Evolutionary conservation across 2,329 filamentous ascomycete genomes (phyloP).

Genomic region (Ceratocystis diversiconidia): DNA sequence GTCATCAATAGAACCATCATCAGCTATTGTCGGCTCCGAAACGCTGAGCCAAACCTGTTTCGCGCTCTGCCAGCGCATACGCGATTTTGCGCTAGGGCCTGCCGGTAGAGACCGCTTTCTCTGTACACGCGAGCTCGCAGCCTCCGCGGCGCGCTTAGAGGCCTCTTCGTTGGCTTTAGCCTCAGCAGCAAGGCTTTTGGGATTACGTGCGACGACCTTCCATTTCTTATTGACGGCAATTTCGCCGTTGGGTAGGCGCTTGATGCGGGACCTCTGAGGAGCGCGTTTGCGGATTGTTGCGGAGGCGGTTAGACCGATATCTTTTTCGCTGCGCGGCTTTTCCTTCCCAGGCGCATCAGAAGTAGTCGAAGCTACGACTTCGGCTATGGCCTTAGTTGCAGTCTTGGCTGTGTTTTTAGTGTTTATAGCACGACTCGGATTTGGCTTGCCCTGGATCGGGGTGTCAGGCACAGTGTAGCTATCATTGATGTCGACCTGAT

Average conservation of each 20-base stretch:
- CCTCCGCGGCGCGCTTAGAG: slow-evolving; percentile 12
- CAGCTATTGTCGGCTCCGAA: background rate
- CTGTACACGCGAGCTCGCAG: background rate
- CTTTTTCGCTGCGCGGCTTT: slow-evolving; percentile 11
- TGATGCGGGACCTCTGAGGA: slow-evolving; percentile 12
- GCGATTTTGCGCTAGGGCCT: background rate
- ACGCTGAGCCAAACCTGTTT: background rate
- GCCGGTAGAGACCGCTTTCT: background rate
- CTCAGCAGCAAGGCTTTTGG: slow-evolving; percentile 16
- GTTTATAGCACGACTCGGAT: slow-evolving; percentile 11
- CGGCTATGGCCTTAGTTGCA: slow-evolving; percentile 19
- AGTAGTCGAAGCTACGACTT: too few relatives aligned
- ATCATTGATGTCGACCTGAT: slow-evolving; percentile 5
- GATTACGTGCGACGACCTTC: slow-evolving; percentile 16
- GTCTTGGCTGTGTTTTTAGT: slow-evolving; percentile 15
- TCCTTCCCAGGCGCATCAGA: slow-evolving; percentile 14
- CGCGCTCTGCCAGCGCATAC: background rate
- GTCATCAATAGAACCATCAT: background rate
- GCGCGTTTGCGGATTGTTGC: slow-evolving; percentile 17
- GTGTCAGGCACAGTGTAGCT: slow-evolving; percentile 20
- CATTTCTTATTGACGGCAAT: slow-evolving; percentile 17
- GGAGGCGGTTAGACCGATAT: slow-evolving; percentile 12
- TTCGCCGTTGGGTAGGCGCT: slow-evolving; percentile 14
- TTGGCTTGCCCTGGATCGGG: slow-evolving; percentile 16
- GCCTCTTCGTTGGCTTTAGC: slow-evolving; percentile 15